Conservation (phyloP, 2,329 filamentous ascomycete genomes). For the Nemania bipapillata region DNA sequence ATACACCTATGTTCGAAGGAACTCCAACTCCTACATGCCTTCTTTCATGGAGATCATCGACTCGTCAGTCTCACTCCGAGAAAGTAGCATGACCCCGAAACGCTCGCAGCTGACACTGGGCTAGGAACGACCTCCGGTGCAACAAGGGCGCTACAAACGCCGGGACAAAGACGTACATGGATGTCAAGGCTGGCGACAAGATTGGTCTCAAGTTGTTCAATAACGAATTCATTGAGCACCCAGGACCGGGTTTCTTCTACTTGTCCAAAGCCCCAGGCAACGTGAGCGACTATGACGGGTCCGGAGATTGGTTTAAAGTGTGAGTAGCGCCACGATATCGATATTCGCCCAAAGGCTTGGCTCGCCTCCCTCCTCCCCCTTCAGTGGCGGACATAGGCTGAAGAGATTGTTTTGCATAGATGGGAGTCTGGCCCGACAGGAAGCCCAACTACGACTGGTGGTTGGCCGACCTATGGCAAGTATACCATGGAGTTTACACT, state of each 20-base stretch:
- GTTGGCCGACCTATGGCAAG: constrained; percentile 54
- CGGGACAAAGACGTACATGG: constrained; percentile 55
- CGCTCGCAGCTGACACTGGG: constrained; percentile 15
- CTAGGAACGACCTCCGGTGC: constrained; percentile 55
- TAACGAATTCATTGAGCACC: constrained; percentile 61
- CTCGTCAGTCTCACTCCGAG: constrained; percentile 36
- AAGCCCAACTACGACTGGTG: constrained; percentile 42
- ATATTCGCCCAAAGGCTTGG: neutral
- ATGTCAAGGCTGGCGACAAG: constrained; percentile 61
- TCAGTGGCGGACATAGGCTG: neutral
- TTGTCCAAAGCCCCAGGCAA: constrained; percentile 58
- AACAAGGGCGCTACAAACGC: constrained; percentile 56
- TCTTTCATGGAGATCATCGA: constrained; percentile 53
- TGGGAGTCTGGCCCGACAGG: constrained; percentile 50
- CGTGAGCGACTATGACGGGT: constrained; percentile 59
- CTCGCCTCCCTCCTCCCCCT: too few relatives aligned
- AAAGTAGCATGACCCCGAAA: neutral
- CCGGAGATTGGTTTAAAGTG: constrained; percentile 57
- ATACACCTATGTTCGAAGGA: constrained; percentile 61
- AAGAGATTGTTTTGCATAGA: constrained; percentile 18
- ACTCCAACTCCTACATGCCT: constrained; percentile 56
- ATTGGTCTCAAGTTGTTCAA: constrained; percentile 63
- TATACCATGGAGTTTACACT: constrained; percentile 57
- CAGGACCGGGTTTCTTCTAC: constrained; percentile 57
- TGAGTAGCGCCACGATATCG: constrained; percentile 43